Base-by-base conservation (phyloP, 2,329 filamentous ascomycete species). In the Penicillium decumbens region DNA sequence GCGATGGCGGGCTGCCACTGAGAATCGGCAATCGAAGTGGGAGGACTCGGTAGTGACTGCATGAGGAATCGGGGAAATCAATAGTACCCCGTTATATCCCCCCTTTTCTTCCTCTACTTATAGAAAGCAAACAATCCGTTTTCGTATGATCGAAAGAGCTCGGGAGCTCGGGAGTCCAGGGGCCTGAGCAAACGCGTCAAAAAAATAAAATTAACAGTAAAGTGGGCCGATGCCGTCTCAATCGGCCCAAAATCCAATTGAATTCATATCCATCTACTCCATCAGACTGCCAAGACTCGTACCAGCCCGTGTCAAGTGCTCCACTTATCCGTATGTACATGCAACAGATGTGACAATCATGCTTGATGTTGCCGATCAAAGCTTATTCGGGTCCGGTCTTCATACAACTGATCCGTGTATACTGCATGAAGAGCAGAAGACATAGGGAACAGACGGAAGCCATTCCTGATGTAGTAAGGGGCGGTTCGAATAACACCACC, bases 1-100 rank as follows among this genome's bases (percentile, higher is more conserved):
- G 59, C 57, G 37, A 62, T 56, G 20, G 59, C 59, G 6, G 58
- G 55, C 45, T 48, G 59, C 56, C 59, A 62, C 24, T 35, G 47
- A 3, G 41, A 18, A 30, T 51, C 50, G 12, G 37, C 7, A 10
- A 51, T 51, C 23, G 51, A 45, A 8, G 41, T 44, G 15, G 51
- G 51, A 37, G 53, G 45, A 28, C 46, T 61, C 20, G 58, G 55
- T 28, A 55, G 48, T 6, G 49, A 55, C 45, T 49, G 41, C 55
- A 61, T 61, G 15, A 9, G 7, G 24, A 35, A 38, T 43, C 32
- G 15, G 32, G 1, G 24, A 20, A 20, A 32, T n/a, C 3, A 32
- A 32, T 4, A 30, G 12, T 30, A 30, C n/a, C 30, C 6, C 30
- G 5, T 6, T 32, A 32, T 6, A 6, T 13, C 3, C 13, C 30